phyloP scores from a whole-genome alignment of 2,329 filamentous ascomycete species.

The Boeremia lycopersici region DNA sequence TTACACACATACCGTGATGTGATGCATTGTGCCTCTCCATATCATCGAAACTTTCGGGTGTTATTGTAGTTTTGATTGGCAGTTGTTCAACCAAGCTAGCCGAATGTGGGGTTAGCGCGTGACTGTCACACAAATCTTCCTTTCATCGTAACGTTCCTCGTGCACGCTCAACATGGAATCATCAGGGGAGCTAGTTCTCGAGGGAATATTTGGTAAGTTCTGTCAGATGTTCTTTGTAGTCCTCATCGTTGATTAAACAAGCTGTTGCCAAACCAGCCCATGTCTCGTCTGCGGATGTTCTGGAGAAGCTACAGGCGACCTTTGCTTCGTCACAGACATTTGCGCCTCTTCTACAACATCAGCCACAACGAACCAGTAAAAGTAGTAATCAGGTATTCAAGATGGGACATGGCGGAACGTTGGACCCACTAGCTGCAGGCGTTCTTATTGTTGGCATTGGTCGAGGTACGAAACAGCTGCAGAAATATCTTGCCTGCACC shows the following conservation, averaged over 20 bases:
- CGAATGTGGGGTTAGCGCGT: background rate
- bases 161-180: background rate
- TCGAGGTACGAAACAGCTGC: constrained; percentile 37
- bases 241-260: constrained; percentile 4
- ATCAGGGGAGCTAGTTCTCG: constrained; percentile 11
- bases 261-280: constrained; percentile 32
- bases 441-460: constrained; percentile 41
- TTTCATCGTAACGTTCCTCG: background rate
- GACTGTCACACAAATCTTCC: constrained; percentile 2
- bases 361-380: constrained; percentile 31
- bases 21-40: too few relatives aligned
- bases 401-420: constrained; percentile 40
- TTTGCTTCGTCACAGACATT: constrained; percentile 29
- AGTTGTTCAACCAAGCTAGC: background rate
- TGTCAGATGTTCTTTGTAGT: background rate
- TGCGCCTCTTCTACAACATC: constrained; percentile 19
- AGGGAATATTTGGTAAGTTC: constrained; percentile 32
- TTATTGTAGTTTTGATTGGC: background rate
- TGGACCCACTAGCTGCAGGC: constrained; percentile 39
- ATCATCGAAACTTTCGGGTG: too few relatives aligned
- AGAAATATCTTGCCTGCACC: constrained; percentile 32
- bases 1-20: too few relatives aligned
- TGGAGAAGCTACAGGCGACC: constrained; percentile 29
- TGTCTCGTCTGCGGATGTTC: constrained; percentile 31
- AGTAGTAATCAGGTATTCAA: constrained; percentile 31